Conservation (phyloP, 2,329 filamentous ascomycete species). For the Beauveria caledonica region DNA sequence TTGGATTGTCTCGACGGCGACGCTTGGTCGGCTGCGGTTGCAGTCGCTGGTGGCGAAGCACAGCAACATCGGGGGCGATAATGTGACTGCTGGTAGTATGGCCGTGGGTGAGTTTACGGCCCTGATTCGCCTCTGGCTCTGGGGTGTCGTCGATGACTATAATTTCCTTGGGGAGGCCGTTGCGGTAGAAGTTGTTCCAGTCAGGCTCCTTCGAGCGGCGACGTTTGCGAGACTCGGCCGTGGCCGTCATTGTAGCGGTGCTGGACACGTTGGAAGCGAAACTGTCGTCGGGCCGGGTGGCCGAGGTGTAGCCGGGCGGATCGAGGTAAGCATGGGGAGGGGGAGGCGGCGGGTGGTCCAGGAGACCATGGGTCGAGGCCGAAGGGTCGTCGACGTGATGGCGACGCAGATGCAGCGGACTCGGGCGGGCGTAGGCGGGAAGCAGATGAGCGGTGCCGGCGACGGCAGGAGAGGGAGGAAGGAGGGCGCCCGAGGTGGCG, state of each 20-base stretch:
- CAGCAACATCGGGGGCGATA: constrained; percentile 18
- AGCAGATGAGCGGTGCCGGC: constrained; percentile 17
- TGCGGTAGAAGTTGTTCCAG: constrained; percentile 75
- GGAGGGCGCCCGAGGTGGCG: constrained; percentile 22
- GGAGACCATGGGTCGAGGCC: constrained; percentile 26
- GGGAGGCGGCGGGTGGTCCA: constrained; percentile 22
- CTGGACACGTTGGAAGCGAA: constrained; percentile 14
- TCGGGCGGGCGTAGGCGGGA: constrained; percentile 13
- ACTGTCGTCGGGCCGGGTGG: background rate
- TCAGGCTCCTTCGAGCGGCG: constrained; percentile 58
- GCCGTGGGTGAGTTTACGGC: constrained; percentile 31
- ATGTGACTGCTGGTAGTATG: constrained; percentile 23
- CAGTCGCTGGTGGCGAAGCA: constrained; percentile 22
- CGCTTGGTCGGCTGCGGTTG: constrained; percentile 57
- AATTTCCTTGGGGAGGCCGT: constrained; percentile 74
- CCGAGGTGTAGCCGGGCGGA: background rate
- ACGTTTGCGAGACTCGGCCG: constrained; percentile 37
- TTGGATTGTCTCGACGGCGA: constrained; percentile 55
- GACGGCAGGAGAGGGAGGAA: constrained; percentile 20
- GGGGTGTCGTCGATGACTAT: constrained; percentile 77
- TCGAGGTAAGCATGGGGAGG: constrained; percentile 21
- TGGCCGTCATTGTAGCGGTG: constrained; percentile 16
- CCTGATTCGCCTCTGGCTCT: constrained; percentile 40
- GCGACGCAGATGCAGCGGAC: constrained; percentile 18
- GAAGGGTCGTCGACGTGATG: constrained; percentile 21